Base-by-base conservation (phyloP, 495 filamentous ascomycete species). In the Pyrenula aspistea region DNA sequence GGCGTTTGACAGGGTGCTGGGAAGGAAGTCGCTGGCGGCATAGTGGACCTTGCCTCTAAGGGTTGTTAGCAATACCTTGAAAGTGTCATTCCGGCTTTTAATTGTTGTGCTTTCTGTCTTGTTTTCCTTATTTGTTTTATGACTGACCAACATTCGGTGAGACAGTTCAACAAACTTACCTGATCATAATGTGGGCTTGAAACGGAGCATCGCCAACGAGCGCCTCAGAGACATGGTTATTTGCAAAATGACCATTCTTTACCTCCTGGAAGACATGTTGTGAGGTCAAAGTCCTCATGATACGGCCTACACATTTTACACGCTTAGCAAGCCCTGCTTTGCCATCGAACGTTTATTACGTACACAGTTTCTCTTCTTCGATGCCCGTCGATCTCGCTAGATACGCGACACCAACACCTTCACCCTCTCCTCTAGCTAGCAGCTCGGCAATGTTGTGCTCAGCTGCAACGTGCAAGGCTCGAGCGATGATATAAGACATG, bases 281-380 rank as follows among this genome's bases (percentile, higher is more conserved):
- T 11, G 70, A 69, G 54, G 67, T 70, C 10, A 73, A 60, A 47
- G 56, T 62, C 2, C 70, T 66, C 51, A 73, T 55, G 10, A 71
- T 50, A n/a, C 31, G 31, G 15, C 31, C 31, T 42, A 42, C 31
- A 42, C 8, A 42, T 8, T 42, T 8, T 15, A 15, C 31, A 15
- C 31, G 31, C 31, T 42, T 42, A 15, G 31, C 15, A 42, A 42
- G 31, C 31, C 15, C 15, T 42, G 8, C 15, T 8, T 8, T 15
- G 15, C 31, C 15, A 42, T 42, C 15, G 31, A 4, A 42, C 15
- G 8, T 42, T 42, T 15, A 42, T 15, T 42, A 42, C 31, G 4
- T 15, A 42, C 31, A 42, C 15, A 42, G 15, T 42, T 42, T 42
- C 8, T 15, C 31, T 15, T 42, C 31, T 8, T 42, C 31, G 31